A percentile compares a stretch with the other conserved stretches of the same genome.
Evolutionary conservation across 371 early-diverging fungal genomes (phyloP).

Genomic region (Mortierella sp.): DNA sequence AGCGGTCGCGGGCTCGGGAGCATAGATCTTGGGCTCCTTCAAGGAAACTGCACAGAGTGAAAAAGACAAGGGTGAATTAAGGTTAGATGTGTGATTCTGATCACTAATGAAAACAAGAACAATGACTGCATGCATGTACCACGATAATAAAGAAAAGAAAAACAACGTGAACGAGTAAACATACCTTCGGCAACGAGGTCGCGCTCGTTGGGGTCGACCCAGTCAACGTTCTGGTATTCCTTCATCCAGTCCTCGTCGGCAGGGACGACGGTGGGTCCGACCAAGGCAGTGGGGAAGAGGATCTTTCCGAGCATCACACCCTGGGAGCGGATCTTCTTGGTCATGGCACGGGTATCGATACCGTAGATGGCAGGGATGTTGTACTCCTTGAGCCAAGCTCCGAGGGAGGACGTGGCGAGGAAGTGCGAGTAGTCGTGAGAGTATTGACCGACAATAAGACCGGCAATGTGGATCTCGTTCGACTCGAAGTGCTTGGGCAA

Average conservation of each 20-base stretch:
- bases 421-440: conserved; percentile 92
- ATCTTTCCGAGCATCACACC: conserved; percentile 92
- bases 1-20: conserved; percentile 72
- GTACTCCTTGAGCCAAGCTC: conserved; percentile 90
- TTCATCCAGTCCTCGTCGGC: conserved; percentile 70
- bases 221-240: conserved; percentile 83
- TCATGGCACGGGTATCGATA: conserved; percentile 94
- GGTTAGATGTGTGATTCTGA: not conserved
- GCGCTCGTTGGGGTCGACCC: conserved; percentile 92
- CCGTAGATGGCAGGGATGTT: conserved; percentile 93
- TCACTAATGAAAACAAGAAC: too few relatives aligned
- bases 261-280: conserved; percentile 61
- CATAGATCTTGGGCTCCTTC: conserved; percentile 82
- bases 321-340: conserved; percentile 92
- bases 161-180: not conserved
- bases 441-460: conserved; percentile 91
- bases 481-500: conserved; percentile 94
- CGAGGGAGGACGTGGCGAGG: conserved; percentile 88
- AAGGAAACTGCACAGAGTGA: conserved; percentile 73
- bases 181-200: conserved; percentile 91
- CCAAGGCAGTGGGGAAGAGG: conserved; percentile 70
- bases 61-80: conserved; percentile 14
- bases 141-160: not conserved
- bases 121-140: not conserved
- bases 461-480: conserved; percentile 90